Evolutionary conservation across 768 basidiomycete species (phyloP), one percentile per base, ranked within the genome.

Genomic region (Naganishia friedmannii): DNA sequence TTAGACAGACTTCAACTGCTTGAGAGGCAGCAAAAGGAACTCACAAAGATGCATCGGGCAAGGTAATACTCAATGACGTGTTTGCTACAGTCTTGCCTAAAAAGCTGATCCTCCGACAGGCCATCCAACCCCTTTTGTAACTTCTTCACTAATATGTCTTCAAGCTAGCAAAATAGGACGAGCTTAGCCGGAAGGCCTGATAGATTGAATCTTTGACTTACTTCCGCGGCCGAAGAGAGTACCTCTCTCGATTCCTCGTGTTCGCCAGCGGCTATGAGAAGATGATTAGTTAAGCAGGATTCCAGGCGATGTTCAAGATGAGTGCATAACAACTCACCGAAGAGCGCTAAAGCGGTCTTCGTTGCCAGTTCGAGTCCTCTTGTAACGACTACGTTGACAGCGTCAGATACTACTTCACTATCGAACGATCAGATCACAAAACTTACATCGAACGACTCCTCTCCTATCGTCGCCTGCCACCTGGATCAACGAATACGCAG

Each of bases 401-500:
- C 21, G 10, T 55, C 29, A 55, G 54, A 9, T 34, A 32, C 54
- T 15, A 34, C 15, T 29, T 19, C 12, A 55, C 29, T 12, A 31
- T 15, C 54, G 13, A 54, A n/a, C 12, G 34, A 37, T 37, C 34
- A 12, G 6, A 28, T 29, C 28, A 9, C 2, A 7, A 34, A 8
- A 55, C 54, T 55, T 29, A 63, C 60, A 63, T 26, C 60, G 37
- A n/a, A 42, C 60, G 26, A 26, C 23, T 29, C 60, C 60, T 15
- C 10, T 26, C 13, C 39, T 26, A 2, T 63, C 60, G 10, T 45
- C 37, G 23, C 60, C 39, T 21, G 60, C 39, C 1, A 63, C 60
- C 39, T 63, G 60, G 9, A 63, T 63, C 23, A 63, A 45, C 39
- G 60, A 3, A 37, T 63, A 63, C 15, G 60, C 60, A 63, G 60